Percentiles rank a stretch among this genome's conserved stretches.
Evolutionary conservation across 768 basidiomycete genomes (phyloP).

Genomic region (Calocybe indica): DNA sequence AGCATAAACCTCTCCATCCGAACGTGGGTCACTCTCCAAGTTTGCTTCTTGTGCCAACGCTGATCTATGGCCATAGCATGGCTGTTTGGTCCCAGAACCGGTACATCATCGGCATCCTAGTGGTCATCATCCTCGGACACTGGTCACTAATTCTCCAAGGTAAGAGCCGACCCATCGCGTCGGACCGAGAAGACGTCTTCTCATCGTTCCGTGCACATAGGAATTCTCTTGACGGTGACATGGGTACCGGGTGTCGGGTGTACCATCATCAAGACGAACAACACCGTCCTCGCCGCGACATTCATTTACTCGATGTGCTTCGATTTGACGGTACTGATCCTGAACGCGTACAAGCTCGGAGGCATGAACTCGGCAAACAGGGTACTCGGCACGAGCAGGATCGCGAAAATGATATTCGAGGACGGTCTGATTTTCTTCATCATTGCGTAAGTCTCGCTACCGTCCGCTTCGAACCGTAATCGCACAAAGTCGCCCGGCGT

Average conservation of each 20-base stretch:
- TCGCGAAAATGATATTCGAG: constrained; percentile 59
- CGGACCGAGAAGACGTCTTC: background rate
- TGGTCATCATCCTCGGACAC: constrained; percentile 58
- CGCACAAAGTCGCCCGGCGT: background rate
- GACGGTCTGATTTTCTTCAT: constrained; percentile 75
- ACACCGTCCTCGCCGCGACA: constrained; percentile 56
- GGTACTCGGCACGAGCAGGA: constrained; percentile 31
- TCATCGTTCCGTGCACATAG: constrained; percentile 20
- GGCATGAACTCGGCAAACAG: constrained; percentile 15
- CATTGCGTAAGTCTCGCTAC: constrained; percentile 47
- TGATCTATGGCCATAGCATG: constrained; percentile 24
- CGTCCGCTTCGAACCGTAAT: background rate
- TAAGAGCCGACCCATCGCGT: constrained; percentile 8
- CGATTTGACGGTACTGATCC: constrained; percentile 52
- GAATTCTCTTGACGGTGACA: constrained; percentile 49
- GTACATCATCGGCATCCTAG: constrained; percentile 42
- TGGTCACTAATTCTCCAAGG: constrained; percentile 70
- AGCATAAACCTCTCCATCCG: constrained; percentile 57
- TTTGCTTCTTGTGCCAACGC: background rate
- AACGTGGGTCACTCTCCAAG: constrained; percentile 32
- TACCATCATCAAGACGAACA: constrained; percentile 54
- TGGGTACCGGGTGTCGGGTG: constrained; percentile 48
- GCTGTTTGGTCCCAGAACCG: constrained; percentile 61
- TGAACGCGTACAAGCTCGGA: constrained; percentile 57
- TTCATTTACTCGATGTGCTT: constrained; percentile 78